Percentiles rank a stretch among this genome's conserved stretches.
These are phyloP conservation scores for Saturnispora dispora DNA, from an alignment of 805 yeast genomes.

Conservation along the genomic window DNA sequence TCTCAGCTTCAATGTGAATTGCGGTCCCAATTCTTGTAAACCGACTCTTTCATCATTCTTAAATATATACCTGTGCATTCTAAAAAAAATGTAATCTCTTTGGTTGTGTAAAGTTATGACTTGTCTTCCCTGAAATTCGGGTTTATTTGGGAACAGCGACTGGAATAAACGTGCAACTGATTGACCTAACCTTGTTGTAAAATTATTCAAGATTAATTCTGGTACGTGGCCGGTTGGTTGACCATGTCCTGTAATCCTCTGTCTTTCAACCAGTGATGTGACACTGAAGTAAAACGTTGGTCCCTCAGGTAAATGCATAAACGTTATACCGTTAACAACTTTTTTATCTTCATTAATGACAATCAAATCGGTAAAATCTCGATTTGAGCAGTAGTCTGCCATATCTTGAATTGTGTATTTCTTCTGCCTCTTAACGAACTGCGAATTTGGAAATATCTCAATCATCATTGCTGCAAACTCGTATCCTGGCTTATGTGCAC, in stretches of 20 bases:
- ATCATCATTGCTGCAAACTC: constrained; percentile 81
- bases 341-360: constrained; percentile 93
- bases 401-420: constrained; percentile 82
- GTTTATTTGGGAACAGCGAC: constrained; percentile 83
- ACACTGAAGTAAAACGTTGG: constrained; percentile 91
- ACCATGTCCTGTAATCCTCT: constrained; percentile 80
- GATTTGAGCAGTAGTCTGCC: constrained; percentile 68
- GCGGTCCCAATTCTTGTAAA: constrained; percentile 93
- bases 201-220: constrained; percentile 85
- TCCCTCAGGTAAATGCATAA: constrained; percentile 89
- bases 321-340: constrained; percentile 82
- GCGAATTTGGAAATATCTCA: constrained; percentile 77
- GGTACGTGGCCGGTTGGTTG: constrained; percentile 85
- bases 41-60: constrained; percentile 89
- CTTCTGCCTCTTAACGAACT: constrained; percentile 79
- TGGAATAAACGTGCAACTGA: constrained; percentile 91
- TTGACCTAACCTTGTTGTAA: constrained; percentile 84
- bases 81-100: constrained; percentile 88
- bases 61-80: constrained; percentile 90
- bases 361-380: constrained; percentile 81
- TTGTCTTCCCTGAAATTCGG: constrained; percentile 92
- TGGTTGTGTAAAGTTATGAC: constrained; percentile 94
- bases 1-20: constrained; percentile 81
- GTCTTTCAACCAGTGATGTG: constrained; percentile 65
- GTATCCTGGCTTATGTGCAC: constrained; percentile 79